These are phyloP conservation scores for Ichthyophthirius multifiliis DNA, from an alignment of 169 alveolate species.

Conservation along the genomic window DNA sequence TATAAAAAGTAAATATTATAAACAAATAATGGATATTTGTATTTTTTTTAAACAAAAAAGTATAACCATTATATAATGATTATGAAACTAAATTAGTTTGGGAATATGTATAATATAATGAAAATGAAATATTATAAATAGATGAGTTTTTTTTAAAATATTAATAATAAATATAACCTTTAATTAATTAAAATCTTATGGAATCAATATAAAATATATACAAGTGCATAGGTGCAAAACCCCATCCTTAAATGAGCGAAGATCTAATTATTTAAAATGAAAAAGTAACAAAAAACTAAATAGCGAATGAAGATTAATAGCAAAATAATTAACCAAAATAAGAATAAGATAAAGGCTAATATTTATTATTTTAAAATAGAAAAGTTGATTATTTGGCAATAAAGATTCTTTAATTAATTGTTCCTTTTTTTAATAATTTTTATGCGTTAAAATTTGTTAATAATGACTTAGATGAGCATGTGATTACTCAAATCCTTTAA, in stretches of 20 bases:
- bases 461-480: neutral
- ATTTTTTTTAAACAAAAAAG: neutral
- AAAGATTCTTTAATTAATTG: neutral
- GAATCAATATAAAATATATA: neutral
- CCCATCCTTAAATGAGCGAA: neutral
- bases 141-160: neutral
- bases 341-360: neutral
- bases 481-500: neutral
- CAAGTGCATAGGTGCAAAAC: neutral
- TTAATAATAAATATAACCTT: neutral
- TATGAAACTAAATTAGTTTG: neutral
- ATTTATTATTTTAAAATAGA: neutral
- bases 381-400: neutral
- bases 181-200: neutral
- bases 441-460: neutral
- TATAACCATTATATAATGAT: neutral
- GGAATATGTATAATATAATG: neutral
- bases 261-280: neutral
- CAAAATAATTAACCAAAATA: neutral
- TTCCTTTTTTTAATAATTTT: neutral
- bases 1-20: no score
- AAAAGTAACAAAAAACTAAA: neutral
- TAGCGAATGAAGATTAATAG: neutral
- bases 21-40: no score
- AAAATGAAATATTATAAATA: neutral